Evolutionary conservation across 2,329 filamentous ascomycete species (phyloP).

Genomic region (Fusarium continuum): DNA sequence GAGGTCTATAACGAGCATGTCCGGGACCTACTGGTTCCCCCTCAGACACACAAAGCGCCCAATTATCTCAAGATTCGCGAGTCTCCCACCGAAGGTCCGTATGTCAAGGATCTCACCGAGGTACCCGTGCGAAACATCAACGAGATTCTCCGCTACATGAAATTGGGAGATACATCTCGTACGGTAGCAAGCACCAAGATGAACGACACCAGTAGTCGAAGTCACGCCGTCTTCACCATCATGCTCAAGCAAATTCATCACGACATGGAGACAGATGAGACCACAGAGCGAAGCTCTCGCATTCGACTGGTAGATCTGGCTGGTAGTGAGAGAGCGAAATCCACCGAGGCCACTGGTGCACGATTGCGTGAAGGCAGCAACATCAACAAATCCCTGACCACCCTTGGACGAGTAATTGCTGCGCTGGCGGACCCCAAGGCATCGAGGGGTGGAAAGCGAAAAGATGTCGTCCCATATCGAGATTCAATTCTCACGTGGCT

Average conservation of each 20-base stretch:
- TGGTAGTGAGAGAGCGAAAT: constrained; percentile 92
- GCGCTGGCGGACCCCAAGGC: constrained; percentile 80
- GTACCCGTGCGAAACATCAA: constrained; percentile 86
- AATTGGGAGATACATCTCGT: constrained; percentile 84
- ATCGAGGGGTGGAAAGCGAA: constrained; percentile 63
- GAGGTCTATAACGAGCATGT: constrained; percentile 99
- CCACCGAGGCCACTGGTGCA: constrained; percentile 92
- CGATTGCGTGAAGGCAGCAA: constrained; percentile 94
- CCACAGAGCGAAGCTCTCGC: constrained; percentile 90
- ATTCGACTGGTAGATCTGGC: constrained; percentile 96
- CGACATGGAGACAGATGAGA: constrained; percentile 96
- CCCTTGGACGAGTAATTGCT: constrained; percentile 93
- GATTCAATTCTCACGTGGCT: constrained; percentile 88
- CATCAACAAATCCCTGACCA: constrained; percentile 98
- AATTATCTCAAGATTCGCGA: constrained; percentile 98
- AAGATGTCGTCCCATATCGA: constrained; percentile 84
- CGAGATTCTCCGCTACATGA: constrained; percentile 92
- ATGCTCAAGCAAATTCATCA: constrained; percentile 98
- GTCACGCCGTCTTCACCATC: constrained; percentile 97
- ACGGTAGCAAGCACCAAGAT: constrained; percentile 96
- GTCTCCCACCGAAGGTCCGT: constrained; percentile 92
- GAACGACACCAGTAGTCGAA: constrained; percentile 98
- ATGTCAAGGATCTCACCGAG: constrained; percentile 96
- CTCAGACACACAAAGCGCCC: constrained; percentile 73
- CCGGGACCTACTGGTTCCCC: constrained; percentile 86